Evolutionary conservation across 345 rosid species (phyloP), one percentile per base, ranked within the genome.

Genomic region (Syzygium jambos): DNA sequence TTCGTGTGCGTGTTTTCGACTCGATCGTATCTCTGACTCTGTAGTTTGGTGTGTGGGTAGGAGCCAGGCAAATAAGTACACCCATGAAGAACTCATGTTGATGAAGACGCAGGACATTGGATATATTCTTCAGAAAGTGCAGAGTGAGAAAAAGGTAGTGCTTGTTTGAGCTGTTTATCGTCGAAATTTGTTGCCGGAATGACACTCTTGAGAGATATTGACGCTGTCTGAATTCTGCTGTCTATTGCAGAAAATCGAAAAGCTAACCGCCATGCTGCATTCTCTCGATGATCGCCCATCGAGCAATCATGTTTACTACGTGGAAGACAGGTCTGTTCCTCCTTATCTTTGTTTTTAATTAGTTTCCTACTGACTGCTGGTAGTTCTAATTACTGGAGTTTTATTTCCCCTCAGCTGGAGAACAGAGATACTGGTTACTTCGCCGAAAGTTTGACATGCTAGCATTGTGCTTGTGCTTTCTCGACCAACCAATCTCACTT

Each of bases 41-140:
- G 30, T 51, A 7, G 5, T 27, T 61, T 51, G 8, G 8, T 85
- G 52, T 86, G 46, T 25, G 73, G 90, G 30, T 87, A 97, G 99
- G 94, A 94, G 90, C 53, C 94, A 92, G 90, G 91, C 95, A 4
- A 95, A 95, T 87, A 95, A 94, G 78, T 97, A 97, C 91, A 92
- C 91, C 86, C 92, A 92, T 25, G 99, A 95, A 86, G 98, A 96
- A 89, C 95, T 96, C 78, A 91, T 93, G 96, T 21, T 95, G 84
- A 97, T 96, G 99, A 96, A 96, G 91, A 96, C 99, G 0, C 99
- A 95, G 87, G 99, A 97, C 87, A 91, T 95, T 27, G 99, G 99
- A 82, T 97, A 97, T 88, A 88, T 97, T 86, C 93, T 93, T 88
- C 98, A 95, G 86, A 97, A 95, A 86, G 85, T 94, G 91, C 99